These are phyloP conservation scores for Lentinus brumalis DNA, from an alignment of 768 basidiomycete species.

Conservation along the genomic window DNA sequence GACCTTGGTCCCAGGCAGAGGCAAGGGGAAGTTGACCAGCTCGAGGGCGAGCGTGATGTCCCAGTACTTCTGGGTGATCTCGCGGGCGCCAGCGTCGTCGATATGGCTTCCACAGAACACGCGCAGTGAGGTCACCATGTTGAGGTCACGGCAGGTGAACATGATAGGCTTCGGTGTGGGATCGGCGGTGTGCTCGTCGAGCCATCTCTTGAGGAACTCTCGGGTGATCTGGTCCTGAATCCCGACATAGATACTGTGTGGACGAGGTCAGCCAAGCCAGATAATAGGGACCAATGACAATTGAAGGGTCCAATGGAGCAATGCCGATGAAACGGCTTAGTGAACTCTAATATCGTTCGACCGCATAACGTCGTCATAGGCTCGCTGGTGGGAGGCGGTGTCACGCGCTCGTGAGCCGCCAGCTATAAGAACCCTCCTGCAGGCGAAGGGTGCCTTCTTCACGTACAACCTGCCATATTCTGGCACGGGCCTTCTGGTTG, in stretches of 20 bases:
- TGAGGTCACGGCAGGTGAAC: slow-evolving; percentile 89
- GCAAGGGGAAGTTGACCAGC: slow-evolving; percentile 97
- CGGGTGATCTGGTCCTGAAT: slow-evolving; percentile 86
- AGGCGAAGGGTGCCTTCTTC: too few relatives aligned
- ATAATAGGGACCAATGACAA: neutral
- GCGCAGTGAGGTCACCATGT: slow-evolving; percentile 95
- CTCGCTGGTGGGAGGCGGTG: too few relatives aligned
- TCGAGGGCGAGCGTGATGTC: slow-evolving; percentile 92
- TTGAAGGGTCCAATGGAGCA: too few relatives aligned
- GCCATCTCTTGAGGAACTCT: slow-evolving; percentile 75
- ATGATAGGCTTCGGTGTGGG: slow-evolving; percentile 65
- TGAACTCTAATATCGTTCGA: too few relatives aligned
- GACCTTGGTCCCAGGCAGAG: slow-evolving; percentile 94
- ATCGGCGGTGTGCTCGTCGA: slow-evolving; percentile 52
- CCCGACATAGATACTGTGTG: slow-evolving; percentile 71
- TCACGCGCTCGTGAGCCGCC: too few relatives aligned
- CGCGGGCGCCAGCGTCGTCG: slow-evolving; percentile 70
- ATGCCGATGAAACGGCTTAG: too few relatives aligned
- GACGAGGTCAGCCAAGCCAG: neutral
- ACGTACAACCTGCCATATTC: too few relatives aligned
- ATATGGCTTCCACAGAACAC: slow-evolving; percentile 96
- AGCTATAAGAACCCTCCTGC: too few relatives aligned
- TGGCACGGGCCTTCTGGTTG: too few relatives aligned
- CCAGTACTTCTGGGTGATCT: slow-evolving; percentile 96
- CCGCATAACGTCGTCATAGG: too few relatives aligned